Base-by-base conservation (phyloP, 495 filamentous ascomycete species). In the Annulohypoxylon maeteangense region DNA sequence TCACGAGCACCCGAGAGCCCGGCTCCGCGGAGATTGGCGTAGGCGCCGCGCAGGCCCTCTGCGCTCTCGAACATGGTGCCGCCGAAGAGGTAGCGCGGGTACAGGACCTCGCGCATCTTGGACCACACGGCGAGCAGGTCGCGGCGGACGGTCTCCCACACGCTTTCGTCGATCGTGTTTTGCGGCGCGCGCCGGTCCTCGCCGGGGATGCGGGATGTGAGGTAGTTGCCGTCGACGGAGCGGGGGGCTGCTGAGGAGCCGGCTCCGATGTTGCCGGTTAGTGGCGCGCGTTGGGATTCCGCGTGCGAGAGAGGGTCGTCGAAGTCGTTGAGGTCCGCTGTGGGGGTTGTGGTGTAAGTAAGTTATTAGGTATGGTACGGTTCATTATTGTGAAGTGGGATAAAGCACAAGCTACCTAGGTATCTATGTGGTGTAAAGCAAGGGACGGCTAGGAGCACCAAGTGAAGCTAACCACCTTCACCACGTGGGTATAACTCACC, bases 101-200 rank as follows among this genome's bases (percentile, higher is more conserved):
- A 99, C 53, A 99, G 88, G n/a, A 99, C 95, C 81, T 96, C 95
- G 80, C 91, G 89, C 92, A 98, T 93, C 86, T 98, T 98, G 81
- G 91, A 90, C 93, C 95, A 98, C 25, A 98, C 93, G 42, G 94
- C 95, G 16, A 94, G 78, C 74, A 98, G 82, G 79, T 99, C 95
- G 61, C 95, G 90, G 44, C 91, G 91, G 62, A 99, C 82, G 11
- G 95, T 99, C 29, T 94, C 91, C 95, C 95, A 98, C 51, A 98
- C 95, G 7, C 86, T 92, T 80, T 99, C 95, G 81, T 98, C 96
- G 79, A 99, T 96, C 47, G 95, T 99, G 82, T 95, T 96, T 62
- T 88, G 88, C 11, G 93, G 88, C 42, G 96, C 94, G 58, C 91
- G 90, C n/a, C 95, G 93, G 83, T 99, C 96, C 74, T 98, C 94